phyloP scores from a whole-genome alignment of 2,329 filamentous ascomycete species.

The Coniochaeta ligniaria region DNA sequence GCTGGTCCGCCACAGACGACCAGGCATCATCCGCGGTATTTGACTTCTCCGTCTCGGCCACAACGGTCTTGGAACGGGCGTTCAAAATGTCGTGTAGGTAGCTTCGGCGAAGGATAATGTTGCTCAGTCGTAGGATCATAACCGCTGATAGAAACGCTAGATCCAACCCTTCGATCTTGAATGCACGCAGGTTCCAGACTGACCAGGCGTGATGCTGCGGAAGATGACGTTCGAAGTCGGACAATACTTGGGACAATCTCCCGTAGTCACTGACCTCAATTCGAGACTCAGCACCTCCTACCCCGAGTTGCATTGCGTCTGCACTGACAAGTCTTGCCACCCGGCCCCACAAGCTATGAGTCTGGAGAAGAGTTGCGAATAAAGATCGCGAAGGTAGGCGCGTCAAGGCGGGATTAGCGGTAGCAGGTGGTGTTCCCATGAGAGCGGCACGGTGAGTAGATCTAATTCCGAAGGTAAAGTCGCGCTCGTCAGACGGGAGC shows the following conservation, averaged over 20 bases:
- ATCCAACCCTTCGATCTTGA: constrained; percentile 24
- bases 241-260: constrained; percentile 12
- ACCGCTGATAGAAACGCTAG: constrained; percentile 26
- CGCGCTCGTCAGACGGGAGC: constrained; percentile 26
- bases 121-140: constrained; percentile 26
- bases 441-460: constrained; percentile 23
- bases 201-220: constrained; percentile 24
- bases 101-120: constrained; percentile 26
- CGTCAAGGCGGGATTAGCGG: constrained; percentile 16
- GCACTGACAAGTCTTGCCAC: constrained; percentile 16
- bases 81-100: constrained; percentile 23
- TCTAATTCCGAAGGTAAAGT: constrained; percentile 26
- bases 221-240: constrained; percentile 20
- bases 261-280: constrained; percentile 10
- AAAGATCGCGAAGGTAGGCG: constrained; percentile 19
- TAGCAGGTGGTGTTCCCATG: constrained; percentile 21
- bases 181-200: constrained; percentile 27
- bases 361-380: constrained; percentile 28
- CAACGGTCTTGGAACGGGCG: background rate
- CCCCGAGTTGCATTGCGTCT: constrained; percentile 8
- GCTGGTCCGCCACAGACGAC: constrained; percentile 7
- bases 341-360: constrained; percentile 28
- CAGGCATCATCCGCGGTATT: background rate
- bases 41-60: background rate
- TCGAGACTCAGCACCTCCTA: background rate